phyloP scores from a whole-genome alignment of 108 stramenopile genomes.

The Cyclotella sp. region DNA sequence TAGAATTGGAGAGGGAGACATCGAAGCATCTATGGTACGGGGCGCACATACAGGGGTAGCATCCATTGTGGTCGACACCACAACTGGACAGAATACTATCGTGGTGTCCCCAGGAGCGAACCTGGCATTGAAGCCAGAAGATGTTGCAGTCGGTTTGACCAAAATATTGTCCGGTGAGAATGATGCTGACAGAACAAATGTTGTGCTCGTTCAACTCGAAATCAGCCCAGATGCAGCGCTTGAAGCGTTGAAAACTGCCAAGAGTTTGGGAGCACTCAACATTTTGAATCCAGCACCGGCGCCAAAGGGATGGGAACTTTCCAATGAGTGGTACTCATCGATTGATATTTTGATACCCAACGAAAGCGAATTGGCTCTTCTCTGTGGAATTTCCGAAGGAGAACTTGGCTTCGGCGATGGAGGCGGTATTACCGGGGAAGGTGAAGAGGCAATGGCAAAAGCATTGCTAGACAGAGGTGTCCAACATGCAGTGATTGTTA shows the following conservation, averaged over 20 bases:
- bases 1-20: slow-evolving; percentile 5
- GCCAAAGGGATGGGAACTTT: slow-evolving; percentile 47
- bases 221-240: slow-evolving; percentile 71
- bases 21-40: slow-evolving; percentile 7
- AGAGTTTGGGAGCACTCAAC: slow-evolving; percentile 52
- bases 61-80: slow-evolving; percentile 71
- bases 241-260: slow-evolving; percentile 68
- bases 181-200: slow-evolving; percentile 28
- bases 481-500: slow-evolving; percentile 75
- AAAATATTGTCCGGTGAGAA: slow-evolving; percentile 21
- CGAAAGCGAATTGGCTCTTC: slow-evolving; percentile 72
- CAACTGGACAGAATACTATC: slow-evolving; percentile 83
- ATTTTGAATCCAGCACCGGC: slow-evolving; percentile 70
- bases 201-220: slow-evolving; percentile 84
- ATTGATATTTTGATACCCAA: slow-evolving; percentile 86
- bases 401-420: not conserved
- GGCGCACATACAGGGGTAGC: slow-evolving; percentile 75
- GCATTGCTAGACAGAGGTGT: slow-evolving; percentile 68
- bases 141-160: slow-evolving; percentile 55
- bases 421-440: slow-evolving; percentile 42
- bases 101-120: slow-evolving; percentile 88
- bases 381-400: slow-evolving; percentile 38
- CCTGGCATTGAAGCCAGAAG: slow-evolving; percentile 58
- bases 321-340: slow-evolving; percentile 64
- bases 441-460: slow-evolving; percentile 67